Evolutionary conservation across 495 filamentous ascomycete species (phyloP), one percentile per base, ranked within the genome.

Genomic region (Trichocladium uniseriatum): DNA sequence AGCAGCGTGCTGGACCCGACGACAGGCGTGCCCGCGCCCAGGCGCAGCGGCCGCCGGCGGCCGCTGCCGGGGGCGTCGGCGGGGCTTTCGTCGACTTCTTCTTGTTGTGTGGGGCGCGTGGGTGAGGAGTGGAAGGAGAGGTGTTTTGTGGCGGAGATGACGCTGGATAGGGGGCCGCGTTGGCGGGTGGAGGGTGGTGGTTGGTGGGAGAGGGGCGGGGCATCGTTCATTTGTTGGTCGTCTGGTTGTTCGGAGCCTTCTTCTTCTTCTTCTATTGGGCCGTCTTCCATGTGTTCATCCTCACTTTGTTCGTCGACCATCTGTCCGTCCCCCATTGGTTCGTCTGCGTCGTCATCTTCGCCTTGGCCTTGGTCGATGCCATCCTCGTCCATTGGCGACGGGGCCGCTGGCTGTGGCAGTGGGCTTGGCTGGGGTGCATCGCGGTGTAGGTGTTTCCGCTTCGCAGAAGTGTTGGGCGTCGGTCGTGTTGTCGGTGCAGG

Each of bases 41-140:
- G 42, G 38, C 50, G 56, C 29, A 70, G 43, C 14, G 38, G 54
- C 15, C 70, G 62, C 38, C 71, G 63, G 2, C 60, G 45, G 10
- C 63, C 61, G 44, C 69, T 76, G 31, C 73, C 74, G 3, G 73
- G 74, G 21, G 71, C 71, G 48, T 69, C 61, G 13, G 38, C 63
- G 3, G 75, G 73, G 43, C 72, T 75, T 50, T 78, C 75, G 42
- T 58, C 70, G 39, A 69, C 38, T 6, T 46, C 49, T 20, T 41
- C 49, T 13, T 43, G 15, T 16, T 32, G 29, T 10, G 11, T 21
- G 16, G 18, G 3, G 21, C 6, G 21, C 20, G 45, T n/a, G 9
- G 6, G 52, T 14, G 32, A 46, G 18, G 48, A 24, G 36, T 41
- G 43, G 28, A 51, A 31, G 20, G 18, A 41, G 21, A 45, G 56